phyloP scores from a whole-genome alignment of 495 filamentous ascomycete species.

The Trichocladium antarcticum region DNA sequence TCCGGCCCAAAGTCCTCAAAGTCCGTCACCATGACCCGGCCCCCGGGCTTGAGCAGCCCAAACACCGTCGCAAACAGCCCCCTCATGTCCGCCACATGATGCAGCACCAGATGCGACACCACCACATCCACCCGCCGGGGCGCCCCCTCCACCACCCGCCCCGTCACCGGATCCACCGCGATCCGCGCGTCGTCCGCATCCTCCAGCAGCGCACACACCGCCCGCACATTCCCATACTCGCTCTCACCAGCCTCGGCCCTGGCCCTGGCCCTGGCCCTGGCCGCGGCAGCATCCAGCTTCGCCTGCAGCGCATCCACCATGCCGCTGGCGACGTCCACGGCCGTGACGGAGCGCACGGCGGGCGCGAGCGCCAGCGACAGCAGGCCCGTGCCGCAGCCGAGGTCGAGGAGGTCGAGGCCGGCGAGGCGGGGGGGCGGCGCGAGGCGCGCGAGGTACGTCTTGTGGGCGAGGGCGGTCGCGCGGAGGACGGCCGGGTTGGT shows the following conservation, averaged over 20 bases:
- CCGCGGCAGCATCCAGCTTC: conserved; percentile 22
- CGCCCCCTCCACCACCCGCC: not conserved
- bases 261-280: too few species aligned
- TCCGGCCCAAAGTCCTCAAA: conserved; percentile 47
- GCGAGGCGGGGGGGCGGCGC: conserved; percentile 4
- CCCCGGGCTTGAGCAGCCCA: conserved; percentile 36
- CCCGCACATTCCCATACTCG: conserved; percentile 8
- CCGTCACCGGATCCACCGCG: conserved; percentile 9
- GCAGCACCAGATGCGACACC: conserved; percentile 42
- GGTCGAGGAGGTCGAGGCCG: conserved; percentile 39
- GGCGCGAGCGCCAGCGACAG: conserved; percentile 40
- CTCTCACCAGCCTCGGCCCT: too few species aligned
- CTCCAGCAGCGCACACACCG: conserved; percentile 12
- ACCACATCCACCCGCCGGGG: conserved; percentile 36
- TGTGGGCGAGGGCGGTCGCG: conserved; percentile 24
- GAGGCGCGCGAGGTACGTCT: conserved; percentile 22
- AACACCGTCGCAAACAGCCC: conserved; percentile 31
- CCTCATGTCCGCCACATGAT: conserved; percentile 41
- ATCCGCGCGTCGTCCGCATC: conserved; percentile 20
- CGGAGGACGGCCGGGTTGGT: conserved; percentile 26
- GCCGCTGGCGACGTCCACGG: conserved; percentile 41
- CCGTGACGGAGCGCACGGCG: conserved; percentile 31
- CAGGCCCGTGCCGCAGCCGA: conserved; percentile 48
- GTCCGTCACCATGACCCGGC: conserved; percentile 40
- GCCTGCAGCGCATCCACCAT: conserved; percentile 41